Percentiles rank a stretch among this genome's conserved stretches.
These are phyloP conservation scores for Teunomyces stri DNA, from an alignment of 805 yeast genomes.

Conservation along the genomic window DNA sequence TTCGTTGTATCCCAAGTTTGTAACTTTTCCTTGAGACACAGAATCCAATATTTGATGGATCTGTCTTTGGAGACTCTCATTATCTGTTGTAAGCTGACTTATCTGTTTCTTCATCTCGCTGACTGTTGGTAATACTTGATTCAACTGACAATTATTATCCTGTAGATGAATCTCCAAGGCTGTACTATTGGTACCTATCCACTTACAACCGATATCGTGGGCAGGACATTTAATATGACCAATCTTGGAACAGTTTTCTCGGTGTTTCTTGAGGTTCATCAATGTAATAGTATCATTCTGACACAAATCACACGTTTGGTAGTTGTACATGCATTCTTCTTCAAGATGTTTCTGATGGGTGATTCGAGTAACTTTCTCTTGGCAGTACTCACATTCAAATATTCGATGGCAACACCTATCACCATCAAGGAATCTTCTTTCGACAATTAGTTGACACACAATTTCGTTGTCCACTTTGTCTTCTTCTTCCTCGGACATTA, in stretches of 20 bases:
- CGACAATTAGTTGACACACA: conserved; percentile 17
- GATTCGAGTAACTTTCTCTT: conserved; percentile 22
- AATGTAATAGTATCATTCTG: conserved; percentile 40
- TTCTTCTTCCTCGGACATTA: conserved; percentile 9
- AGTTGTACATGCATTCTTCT: conserved; percentile 39
- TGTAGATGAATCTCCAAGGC: conserved; percentile 35
- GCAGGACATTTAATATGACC: conserved; percentile 48
- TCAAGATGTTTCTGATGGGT: conserved; percentile 34
- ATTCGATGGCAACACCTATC: conserved; percentile 38
- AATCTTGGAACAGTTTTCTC: conserved; percentile 39
- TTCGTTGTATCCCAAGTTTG: conserved; percentile 48
- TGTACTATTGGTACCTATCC: conserved; percentile 40
- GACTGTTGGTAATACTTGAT: conserved; percentile 27
- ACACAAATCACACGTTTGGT: conserved; percentile 41
- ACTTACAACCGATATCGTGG: conserved; percentile 46
- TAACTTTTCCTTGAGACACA: conserved; percentile 47
- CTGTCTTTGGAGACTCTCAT: conserved; percentile 40
- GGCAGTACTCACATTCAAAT: conserved; percentile 39
- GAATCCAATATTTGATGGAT: conserved; percentile 46
- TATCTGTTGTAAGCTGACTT: conserved; percentile 30
- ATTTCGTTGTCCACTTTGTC: background rate
- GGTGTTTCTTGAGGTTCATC: conserved; percentile 39
- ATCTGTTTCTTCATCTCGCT: conserved; percentile 24
- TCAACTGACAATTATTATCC: conserved; percentile 30
- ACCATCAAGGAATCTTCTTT: conserved; percentile 18